These are phyloP conservation scores for Eucalyptus microcorys DNA, from an alignment of 345 rosid species.

Conservation along the genomic window DNA sequence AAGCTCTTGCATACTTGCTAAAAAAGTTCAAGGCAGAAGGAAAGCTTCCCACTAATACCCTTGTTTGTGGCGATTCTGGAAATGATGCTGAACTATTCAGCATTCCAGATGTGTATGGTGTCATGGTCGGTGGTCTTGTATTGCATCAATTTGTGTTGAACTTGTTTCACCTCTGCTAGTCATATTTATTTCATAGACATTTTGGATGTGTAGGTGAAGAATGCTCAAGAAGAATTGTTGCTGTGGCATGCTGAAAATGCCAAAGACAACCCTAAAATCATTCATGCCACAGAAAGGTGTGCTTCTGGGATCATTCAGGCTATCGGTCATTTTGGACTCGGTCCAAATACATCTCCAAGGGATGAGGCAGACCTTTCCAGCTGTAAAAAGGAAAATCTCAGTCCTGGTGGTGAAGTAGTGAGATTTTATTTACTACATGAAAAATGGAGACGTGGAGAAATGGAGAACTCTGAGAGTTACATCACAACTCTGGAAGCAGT, in stretches of 20 bases:
- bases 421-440: constrained; percentile 68
- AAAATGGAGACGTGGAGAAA: constrained; percentile 91
- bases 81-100: constrained; percentile 95
- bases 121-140: constrained; percentile 52
- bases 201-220: constrained; percentile 50
- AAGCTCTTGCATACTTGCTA: constrained; percentile 84
- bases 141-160: not conserved
- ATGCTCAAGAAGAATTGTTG: constrained; percentile 97
- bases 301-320: constrained; percentile 92
- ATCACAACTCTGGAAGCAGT: constrained; percentile 54
- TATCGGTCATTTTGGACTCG: constrained; percentile 80
- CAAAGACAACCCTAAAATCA: constrained; percentile 61
- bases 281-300: constrained; percentile 85
- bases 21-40: constrained; percentile 64
- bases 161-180: not conserved
- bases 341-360: constrained; percentile 81
- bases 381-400: constrained; percentile 9
- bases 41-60: constrained; percentile 68
- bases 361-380: constrained; percentile 46
- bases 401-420: constrained; percentile 54
- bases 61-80: constrained; percentile 98
- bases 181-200: not conserved
- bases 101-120: constrained; percentile 85
- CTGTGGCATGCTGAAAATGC: constrained; percentile 90
- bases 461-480: constrained; percentile 55